Conservation (phyloP, 148 eudicot species). For the Rhododendron molle region DNA sequence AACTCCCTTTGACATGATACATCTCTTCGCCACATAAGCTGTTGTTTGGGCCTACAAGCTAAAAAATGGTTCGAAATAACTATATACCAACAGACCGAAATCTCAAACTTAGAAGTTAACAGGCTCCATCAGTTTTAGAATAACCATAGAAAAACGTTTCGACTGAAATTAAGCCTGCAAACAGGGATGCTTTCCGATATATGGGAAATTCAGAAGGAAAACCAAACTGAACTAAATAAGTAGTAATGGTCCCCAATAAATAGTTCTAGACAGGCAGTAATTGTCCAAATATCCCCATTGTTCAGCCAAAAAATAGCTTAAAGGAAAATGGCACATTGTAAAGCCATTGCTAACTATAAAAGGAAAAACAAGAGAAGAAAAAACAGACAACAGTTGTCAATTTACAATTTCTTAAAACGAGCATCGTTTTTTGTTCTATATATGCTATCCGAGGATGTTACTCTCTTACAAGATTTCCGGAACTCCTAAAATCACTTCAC, state of each 20-base stretch:
- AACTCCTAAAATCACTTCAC: background rate
- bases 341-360: background rate
- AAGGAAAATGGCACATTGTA: background rate
- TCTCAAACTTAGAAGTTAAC: background rate
- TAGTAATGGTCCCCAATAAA: background rate
- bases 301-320: background rate
- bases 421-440: background rate
- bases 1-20: too few species aligned
- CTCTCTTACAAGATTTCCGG: background rate
- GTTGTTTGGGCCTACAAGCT: background rate
- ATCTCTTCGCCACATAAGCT: too few species aligned
- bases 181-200: background rate
- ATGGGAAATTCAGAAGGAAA: background rate
- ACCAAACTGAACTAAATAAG: background rate
- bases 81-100: background rate
- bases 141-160: background rate
- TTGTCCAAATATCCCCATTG: background rate
- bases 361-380: background rate
- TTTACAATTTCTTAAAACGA: background rate
- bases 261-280: background rate
- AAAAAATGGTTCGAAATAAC: background rate
- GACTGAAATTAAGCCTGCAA: background rate
- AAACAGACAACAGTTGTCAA: background rate
- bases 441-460: background rate
- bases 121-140: background rate